Evolutionary conservation across 345 rosid species (phyloP).

Genomic region (Citrus maxima): DNA sequence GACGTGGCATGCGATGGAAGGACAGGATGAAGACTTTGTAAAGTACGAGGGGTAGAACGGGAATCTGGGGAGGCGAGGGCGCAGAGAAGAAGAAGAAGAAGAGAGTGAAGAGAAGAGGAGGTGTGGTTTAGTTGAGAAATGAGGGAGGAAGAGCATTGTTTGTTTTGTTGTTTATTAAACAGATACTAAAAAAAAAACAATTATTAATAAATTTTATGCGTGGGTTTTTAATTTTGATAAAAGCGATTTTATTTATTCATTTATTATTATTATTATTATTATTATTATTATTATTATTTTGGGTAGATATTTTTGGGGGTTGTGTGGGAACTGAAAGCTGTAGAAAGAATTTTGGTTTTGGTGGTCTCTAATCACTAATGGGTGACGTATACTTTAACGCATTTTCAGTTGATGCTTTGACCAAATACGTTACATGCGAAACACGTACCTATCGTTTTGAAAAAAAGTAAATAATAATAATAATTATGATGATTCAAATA

Average conservation of each 20-base stretch:
- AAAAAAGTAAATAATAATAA: too few relatives aligned
- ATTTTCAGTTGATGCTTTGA: neutral
- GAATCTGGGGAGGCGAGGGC: slow-evolving; percentile 9
- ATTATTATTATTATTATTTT: neutral
- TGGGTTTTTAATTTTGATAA: neutral
- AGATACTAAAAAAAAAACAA: neutral
- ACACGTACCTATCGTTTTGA: neutral
- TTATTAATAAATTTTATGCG: neutral
- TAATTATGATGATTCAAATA: too few relatives aligned
- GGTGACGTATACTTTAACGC: neutral
- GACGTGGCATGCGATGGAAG: slow-evolving; percentile 37
- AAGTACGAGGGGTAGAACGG: slow-evolving; percentile 30
- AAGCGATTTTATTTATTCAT: neutral
- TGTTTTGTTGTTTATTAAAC: neutral
- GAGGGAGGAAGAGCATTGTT: slow-evolving; percentile 7
- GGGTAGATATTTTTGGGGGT: neutral
- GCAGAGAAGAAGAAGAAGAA: neutral
- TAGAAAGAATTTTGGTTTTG: neutral
- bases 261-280: neutral
- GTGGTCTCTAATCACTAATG: neutral
- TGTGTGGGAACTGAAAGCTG: neutral
- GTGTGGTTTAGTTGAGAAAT: slow-evolving; percentile 21
- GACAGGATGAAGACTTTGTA: slow-evolving; percentile 14
- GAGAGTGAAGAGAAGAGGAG: slow-evolving; percentile 27
- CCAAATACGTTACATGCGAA: neutral